phyloP scores from a whole-genome alignment of 148 eudicot species.

The Rhododendron vialii region DNA sequence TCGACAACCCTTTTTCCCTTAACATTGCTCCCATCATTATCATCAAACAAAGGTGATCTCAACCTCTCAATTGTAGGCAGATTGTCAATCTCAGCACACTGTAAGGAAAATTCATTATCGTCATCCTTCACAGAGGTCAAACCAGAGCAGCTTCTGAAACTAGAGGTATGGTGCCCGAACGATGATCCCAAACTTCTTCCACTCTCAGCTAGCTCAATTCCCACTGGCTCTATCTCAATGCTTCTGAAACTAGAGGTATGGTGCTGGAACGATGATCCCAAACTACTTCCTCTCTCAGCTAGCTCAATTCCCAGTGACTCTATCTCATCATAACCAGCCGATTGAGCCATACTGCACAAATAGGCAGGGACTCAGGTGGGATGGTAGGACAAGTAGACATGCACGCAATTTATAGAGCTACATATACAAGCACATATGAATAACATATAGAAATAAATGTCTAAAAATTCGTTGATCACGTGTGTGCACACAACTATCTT shows the following conservation, averaged over 20 bases:
- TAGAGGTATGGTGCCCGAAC: slow-evolving; percentile 26
- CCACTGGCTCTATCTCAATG: slow-evolving; percentile 2
- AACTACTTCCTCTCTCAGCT: slow-evolving; percentile 40
- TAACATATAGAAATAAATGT: background rate
- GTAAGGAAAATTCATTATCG: slow-evolving; percentile 32
- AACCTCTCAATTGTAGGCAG: slow-evolving; percentile 67
- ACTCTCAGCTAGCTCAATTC: slow-evolving; percentile 33
- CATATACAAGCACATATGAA: background rate
- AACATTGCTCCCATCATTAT: slow-evolving; percentile 23
- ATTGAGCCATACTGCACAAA: slow-evolving; percentile 32
- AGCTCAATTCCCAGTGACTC: slow-evolving; percentile 36
- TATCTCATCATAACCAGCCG: slow-evolving; percentile 30
- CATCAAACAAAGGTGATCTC: slow-evolving; percentile 60
- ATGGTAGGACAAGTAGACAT: background rate
- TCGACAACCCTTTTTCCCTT: slow-evolving; percentile 51
- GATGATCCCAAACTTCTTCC: slow-evolving; percentile 47
- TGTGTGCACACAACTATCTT: background rate
- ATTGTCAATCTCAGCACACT: slow-evolving; percentile 65
- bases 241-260: slow-evolving; percentile 34
- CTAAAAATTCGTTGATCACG: background rate
- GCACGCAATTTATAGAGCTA: background rate
- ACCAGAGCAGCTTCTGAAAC: slow-evolving; percentile 33
- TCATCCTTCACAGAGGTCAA: slow-evolving; percentile 27
- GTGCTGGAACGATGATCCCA: slow-evolving; percentile 33
- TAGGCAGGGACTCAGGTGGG: background rate